A percentile compares a stretch with the other conserved stretches of the same genome.
Evolutionary conservation across 371 early-diverging fungal genomes (phyloP).

Genomic region (Batkoa obscura): DNA sequence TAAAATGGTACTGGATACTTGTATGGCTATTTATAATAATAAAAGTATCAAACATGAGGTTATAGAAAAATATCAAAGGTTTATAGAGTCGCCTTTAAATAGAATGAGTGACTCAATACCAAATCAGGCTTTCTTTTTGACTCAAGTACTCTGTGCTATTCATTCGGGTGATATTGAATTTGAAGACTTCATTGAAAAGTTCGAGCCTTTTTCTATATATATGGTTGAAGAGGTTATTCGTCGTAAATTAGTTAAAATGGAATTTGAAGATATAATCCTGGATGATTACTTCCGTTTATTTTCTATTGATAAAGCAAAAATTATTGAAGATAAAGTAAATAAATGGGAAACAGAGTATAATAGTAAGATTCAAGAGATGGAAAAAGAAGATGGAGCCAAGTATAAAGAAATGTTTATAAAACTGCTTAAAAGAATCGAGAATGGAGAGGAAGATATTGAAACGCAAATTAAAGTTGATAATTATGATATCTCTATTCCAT

Average conservation of each 20-base stretch:
- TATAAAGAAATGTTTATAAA: constrained; percentile 6
- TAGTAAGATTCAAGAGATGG: neutral
- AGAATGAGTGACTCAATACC: too few relatives aligned
- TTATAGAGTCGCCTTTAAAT: too few relatives aligned
- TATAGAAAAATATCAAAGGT: neutral
- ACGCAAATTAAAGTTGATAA: too few relatives aligned
- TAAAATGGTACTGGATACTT: constrained; percentile 16
- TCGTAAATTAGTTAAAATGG: constrained; percentile 12
- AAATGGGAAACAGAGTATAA: neutral
- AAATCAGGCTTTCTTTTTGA: too few relatives aligned
- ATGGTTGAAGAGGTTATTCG: constrained; percentile 17
- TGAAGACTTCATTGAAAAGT: constrained; percentile 10
- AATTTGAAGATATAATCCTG: constrained; percentile 6
- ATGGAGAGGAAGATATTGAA: too few relatives aligned
- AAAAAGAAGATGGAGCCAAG: constrained; percentile 5
- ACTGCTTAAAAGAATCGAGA: constrained; percentile 1
- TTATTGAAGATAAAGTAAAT: neutral
- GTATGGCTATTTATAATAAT: constrained; percentile 15
- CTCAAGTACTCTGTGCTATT: constrained; percentile 13
- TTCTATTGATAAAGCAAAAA: neutral
- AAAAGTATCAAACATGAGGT: too few relatives aligned
- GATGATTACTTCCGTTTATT: neutral
- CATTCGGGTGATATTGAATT: constrained; percentile 13
- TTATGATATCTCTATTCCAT: too few relatives aligned
- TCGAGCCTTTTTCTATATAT: neutral